Percentiles rank a stretch among this genome's conserved stretches.
Evolutionary conservation across 2,329 filamentous ascomycete genomes (phyloP).

Genomic region (Tolypocladium sp.): DNA sequence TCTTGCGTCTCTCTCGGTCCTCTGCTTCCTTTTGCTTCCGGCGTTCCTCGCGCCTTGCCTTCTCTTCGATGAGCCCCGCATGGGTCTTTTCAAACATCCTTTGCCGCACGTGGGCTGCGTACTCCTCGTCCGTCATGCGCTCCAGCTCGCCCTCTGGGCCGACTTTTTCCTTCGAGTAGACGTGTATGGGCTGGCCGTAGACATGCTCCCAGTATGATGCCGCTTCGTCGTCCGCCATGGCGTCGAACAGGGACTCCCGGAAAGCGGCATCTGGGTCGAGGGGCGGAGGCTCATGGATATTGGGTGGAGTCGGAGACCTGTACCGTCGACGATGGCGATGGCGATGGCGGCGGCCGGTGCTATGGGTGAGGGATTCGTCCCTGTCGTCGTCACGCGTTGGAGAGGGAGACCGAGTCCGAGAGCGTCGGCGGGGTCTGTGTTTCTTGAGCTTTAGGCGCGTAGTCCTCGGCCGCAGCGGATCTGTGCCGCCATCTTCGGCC

Average conservation of each 20-base stretch:
- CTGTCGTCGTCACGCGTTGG: slow-evolving; percentile 14
- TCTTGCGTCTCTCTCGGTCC: slow-evolving; percentile 34
- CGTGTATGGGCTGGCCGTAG: slow-evolving; percentile 92
- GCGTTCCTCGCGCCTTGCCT: slow-evolving; percentile 50
- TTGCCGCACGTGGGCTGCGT: slow-evolving; percentile 72
- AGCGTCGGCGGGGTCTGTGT: slow-evolving; percentile 11
- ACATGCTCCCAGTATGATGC: slow-evolving; percentile 91
- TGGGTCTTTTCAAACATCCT: slow-evolving; percentile 97
- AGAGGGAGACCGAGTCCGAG: slow-evolving; percentile 2
- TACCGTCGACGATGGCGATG: slow-evolving; percentile 23
- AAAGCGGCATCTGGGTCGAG: slow-evolving; percentile 70
- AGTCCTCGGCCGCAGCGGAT: slow-evolving; percentile 16
- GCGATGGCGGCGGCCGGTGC: slow-evolving; percentile 16
- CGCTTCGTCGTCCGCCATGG: slow-evolving; percentile 92
- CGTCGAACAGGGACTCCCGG: slow-evolving; percentile 90
- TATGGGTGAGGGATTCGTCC: slow-evolving; percentile 8
- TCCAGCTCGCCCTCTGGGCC: slow-evolving; percentile 54
- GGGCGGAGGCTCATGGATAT: slow-evolving; percentile 35
- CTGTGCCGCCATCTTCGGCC: slow-evolving; percentile 6
- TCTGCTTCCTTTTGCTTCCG: slow-evolving; percentile 40
- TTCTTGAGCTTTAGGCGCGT: slow-evolving; percentile 25
- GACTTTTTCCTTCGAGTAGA: slow-evolving; percentile 48
- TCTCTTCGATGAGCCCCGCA: slow-evolving; percentile 71
- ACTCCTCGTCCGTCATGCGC: slow-evolving; percentile 87
- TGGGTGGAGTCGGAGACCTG: slow-evolving; percentile 35